These are phyloP conservation scores for Apium graveolens DNA, from an alignment of 129 eudicot species.

Conservation along the genomic window DNA sequence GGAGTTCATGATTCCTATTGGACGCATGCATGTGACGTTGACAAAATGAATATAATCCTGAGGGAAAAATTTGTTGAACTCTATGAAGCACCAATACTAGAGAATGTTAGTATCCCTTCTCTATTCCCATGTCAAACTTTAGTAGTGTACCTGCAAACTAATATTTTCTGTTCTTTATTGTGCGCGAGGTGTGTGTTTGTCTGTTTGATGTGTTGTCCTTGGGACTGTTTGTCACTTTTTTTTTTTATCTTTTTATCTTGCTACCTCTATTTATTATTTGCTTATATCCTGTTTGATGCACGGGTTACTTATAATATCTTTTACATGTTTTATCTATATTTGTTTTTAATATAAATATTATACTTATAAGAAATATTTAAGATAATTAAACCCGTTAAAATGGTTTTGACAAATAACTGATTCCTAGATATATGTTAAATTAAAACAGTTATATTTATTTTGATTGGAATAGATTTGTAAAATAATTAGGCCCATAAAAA, in stretches of 20 bases:
- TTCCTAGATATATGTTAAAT: too few relatives aligned
- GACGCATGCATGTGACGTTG: constrained; percentile 99
- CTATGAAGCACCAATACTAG: constrained; percentile 83
- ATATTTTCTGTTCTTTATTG: background rate
- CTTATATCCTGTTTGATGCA: too few relatives aligned
- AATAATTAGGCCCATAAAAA: too few relatives aligned
- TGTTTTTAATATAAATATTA: too few relatives aligned
- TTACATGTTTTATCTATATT: too few relatives aligned
- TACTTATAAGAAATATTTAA: too few relatives aligned
- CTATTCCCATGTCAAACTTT: background rate
- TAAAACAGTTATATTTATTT: too few relatives aligned
- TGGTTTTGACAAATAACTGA: too few relatives aligned
- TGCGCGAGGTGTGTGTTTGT: background rate
- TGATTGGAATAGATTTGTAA: too few relatives aligned
- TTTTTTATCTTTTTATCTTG: background rate
- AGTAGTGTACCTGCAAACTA: background rate
- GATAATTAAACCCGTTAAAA: too few relatives aligned
- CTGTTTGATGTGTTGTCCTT: background rate
- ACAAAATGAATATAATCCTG: constrained; percentile 70
- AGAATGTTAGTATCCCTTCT: constrained; percentile 54
- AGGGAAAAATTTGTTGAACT: constrained; percentile 96
- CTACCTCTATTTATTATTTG: background rate
- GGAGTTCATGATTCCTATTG: constrained; percentile 99
- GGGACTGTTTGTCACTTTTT: too few relatives aligned
- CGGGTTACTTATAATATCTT: too few relatives aligned